Conservation (phyloP, 352 stramenopile genomes). For the Phytophthora aleatoria region DNA sequence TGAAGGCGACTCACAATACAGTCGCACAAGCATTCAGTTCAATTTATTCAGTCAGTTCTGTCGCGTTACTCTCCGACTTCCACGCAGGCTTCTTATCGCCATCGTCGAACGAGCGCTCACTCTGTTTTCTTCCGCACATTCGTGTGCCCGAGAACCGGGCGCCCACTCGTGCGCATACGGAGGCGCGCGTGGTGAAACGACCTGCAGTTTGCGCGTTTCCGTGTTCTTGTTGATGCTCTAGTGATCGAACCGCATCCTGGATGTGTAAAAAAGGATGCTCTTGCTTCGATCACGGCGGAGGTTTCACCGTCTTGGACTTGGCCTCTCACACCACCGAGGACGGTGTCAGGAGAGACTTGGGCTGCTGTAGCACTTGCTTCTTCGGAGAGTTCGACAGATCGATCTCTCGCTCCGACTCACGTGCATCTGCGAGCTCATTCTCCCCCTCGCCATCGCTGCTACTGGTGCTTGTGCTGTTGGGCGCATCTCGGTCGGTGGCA, state of each 20-base stretch:
- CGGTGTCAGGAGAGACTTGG: constrained; percentile 48
- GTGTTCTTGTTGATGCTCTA: constrained; percentile 24
- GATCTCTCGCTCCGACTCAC: constrained; percentile 25
- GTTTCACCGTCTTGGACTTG: constrained; percentile 24
- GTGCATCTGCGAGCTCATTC: constrained; percentile 19
- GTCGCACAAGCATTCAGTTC: constrained; percentile 25
- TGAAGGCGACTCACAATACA: no score
- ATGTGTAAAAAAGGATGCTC: constrained; percentile 7
- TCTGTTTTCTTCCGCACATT: constrained; percentile 19
- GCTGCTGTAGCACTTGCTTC: constrained; percentile 49
- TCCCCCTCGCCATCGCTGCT: constrained; percentile 35
- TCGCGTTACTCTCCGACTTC: constrained; percentile 5
- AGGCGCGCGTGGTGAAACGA: constrained; percentile 17
- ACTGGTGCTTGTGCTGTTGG: constrained; percentile 38
- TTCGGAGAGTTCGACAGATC: constrained; percentile 35
- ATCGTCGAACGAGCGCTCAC: constrained; percentile 18
- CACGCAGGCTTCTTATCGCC: constrained; percentile 30
- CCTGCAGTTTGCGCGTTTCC: constrained; percentile 18
- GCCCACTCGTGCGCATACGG: constrained; percentile 26
- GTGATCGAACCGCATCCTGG: constrained; percentile 6
- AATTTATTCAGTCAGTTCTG: constrained; percentile 35
- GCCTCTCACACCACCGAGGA: constrained; percentile 67
- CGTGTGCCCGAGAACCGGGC: constrained; percentile 9
- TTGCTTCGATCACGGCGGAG: constrained; percentile 13
- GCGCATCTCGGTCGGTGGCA: constrained; percentile 30